Evolutionary conservation across 371 early-diverging fungal genomes (phyloP).

Genomic region (Capillidium rhysosporum): DNA sequence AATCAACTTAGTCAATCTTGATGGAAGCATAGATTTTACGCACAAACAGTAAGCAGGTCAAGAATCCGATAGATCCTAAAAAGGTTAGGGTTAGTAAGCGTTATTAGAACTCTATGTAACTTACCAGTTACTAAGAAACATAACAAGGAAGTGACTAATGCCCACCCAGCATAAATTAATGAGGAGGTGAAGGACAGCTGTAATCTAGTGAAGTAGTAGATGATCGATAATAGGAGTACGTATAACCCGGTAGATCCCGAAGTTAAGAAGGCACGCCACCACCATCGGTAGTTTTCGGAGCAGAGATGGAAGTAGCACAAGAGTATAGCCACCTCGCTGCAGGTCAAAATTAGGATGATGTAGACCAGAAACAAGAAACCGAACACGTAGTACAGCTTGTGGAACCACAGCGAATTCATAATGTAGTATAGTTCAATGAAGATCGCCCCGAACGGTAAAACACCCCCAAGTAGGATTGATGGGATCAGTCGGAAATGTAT

Average conservation of each 20-base stretch:
- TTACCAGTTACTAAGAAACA: conserved; percentile 51
- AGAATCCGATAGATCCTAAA: conserved; percentile 44
- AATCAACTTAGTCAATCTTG: conserved; percentile 44
- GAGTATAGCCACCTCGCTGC: conserved; percentile 67
- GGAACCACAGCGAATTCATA: conserved; percentile 67
- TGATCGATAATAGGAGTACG: conserved; percentile 61
- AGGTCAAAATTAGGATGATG: conserved; percentile 53
- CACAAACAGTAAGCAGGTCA: conserved; percentile 45
- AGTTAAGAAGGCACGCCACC: conserved; percentile 84
- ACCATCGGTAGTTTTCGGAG: conserved; percentile 85
- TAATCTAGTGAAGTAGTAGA: conserved; percentile 57
- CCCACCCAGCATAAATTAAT: conserved; percentile 84
- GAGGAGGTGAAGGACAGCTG: conserved; percentile 51
- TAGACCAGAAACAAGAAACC: conserved; percentile 72
- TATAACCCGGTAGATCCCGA: conserved; percentile 74
- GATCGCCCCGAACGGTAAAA: conserved; percentile 77
- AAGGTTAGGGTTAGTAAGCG: background rate
- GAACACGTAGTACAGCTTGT: conserved; percentile 70
- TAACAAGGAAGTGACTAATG: conserved; percentile 48
- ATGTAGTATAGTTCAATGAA: conserved; percentile 75
- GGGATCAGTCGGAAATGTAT: conserved; percentile 49
- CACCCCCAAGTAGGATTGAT: conserved; percentile 61
- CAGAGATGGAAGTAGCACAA: conserved; percentile 80
- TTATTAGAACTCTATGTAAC: conserved; percentile 6
- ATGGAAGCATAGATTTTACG: conserved; percentile 50